Percentiles rank a stretch among this genome's conserved stretches.
Evolutionary conservation across 225 moss, liverwort and hornwort genomes (phyloP).

Genomic region (Rhytidiadelphus loreus): DNA sequence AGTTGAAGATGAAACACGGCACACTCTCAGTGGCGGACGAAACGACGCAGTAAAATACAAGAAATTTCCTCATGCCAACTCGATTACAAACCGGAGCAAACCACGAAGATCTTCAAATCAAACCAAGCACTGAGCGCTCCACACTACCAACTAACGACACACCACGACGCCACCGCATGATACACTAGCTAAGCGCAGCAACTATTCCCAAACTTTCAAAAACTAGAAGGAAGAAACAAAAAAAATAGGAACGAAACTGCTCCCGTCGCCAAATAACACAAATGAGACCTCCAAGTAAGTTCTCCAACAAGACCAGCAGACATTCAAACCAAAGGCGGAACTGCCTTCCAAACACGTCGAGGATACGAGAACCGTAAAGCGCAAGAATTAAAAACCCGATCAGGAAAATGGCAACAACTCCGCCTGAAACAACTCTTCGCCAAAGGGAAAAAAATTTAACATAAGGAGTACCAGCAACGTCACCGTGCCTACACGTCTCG

Average conservation of each 20-base stretch:
- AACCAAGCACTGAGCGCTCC: not conserved
- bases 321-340: not conserved
- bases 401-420: not conserved
- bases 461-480: not conserved
- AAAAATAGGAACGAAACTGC: not conserved
- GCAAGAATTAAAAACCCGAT: not conserved
- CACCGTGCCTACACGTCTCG: not conserved
- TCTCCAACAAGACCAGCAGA: not conserved
- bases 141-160: not conserved
- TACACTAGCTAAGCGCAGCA: not conserved
- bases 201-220: not conserved
- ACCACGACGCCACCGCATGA: not conserved
- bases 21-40: not conserved
- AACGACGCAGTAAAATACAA: not conserved
- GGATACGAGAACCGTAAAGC: not conserved
- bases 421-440: not conserved
- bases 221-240: not conserved
- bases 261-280: not conserved
- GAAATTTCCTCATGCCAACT: not conserved
- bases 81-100: not conserved
- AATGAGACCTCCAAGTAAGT: not conserved
- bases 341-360: not conserved
- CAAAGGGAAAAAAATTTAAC: not conserved
- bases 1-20: not conserved
- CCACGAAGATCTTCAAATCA: not conserved